These are phyloP conservation scores for Drechslerella coelobrocha DNA, from an alignment of 2,329 filamentous ascomycete species.

Conservation along the genomic window DNA sequence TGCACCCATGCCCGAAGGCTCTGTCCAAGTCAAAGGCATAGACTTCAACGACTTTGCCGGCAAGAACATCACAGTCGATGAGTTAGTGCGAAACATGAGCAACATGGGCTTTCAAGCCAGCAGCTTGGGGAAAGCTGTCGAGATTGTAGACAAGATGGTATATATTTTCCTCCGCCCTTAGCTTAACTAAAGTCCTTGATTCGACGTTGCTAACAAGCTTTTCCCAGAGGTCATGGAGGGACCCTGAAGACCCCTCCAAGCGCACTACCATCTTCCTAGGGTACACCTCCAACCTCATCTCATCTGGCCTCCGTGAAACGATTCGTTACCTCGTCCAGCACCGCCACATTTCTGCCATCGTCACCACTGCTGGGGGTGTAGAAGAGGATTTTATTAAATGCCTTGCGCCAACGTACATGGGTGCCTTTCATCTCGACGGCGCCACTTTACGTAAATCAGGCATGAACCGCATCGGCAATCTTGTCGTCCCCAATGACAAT, in stretches of 20 bases:
- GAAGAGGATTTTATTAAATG: constrained; percentile 99
- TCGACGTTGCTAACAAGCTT: background rate
- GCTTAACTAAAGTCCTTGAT: background rate
- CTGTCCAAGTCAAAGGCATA: constrained; percentile 77
- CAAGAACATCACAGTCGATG: constrained; percentile 79
- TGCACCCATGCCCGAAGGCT: constrained; percentile 76
- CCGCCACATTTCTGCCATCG: constrained; percentile 87
- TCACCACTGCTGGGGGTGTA: constrained; percentile 92
- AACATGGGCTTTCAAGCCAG: constrained; percentile 85
- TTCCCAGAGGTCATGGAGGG: constrained; percentile 74
- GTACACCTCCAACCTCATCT: constrained; percentile 97
- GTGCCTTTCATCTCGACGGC: constrained; percentile 79
- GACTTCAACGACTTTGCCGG: constrained; percentile 85
- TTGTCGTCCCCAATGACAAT: constrained; percentile 94
- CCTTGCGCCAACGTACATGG: constrained; percentile 89
- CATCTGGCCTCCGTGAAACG: constrained; percentile 88
- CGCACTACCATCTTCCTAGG: constrained; percentile 94
- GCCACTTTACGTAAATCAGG: constrained; percentile 80
- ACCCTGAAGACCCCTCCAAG: constrained; percentile 74
- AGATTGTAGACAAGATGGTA: constrained; percentile 97
- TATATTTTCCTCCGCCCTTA: constrained; percentile 54
- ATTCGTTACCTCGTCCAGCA: constrained; percentile 92
- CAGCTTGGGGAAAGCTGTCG: constrained; percentile 82
- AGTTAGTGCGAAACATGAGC: constrained; percentile 80
- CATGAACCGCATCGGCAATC: constrained; percentile 93